Percentiles rank a stretch among this genome's conserved stretches.
Evolutionary conservation across 2,329 filamentous ascomycete species (phyloP).

Genomic region (Cladophialophora bantiana): DNA sequence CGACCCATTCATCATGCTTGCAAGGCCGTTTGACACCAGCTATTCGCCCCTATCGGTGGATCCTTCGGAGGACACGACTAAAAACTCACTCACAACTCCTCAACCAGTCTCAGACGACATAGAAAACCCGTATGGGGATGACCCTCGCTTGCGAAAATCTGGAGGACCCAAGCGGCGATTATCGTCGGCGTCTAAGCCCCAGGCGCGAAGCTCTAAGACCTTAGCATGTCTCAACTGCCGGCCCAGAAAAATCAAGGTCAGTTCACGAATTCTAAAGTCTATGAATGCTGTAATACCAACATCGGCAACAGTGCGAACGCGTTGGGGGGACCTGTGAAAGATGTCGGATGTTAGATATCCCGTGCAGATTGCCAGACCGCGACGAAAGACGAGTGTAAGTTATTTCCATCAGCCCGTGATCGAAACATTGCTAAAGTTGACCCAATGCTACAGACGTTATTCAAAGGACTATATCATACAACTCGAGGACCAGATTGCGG

Average conservation of each 20-base stretch:
- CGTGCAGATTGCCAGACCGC: conserved; percentile 18
- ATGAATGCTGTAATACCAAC: not conserved
- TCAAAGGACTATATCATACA: conserved; percentile 23
- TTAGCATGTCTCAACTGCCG: conserved; percentile 25
- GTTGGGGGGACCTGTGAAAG: conserved; percentile 18
- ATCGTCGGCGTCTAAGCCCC: conserved; percentile 1
- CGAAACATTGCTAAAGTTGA: not conserved
- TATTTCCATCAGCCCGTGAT: not conserved
- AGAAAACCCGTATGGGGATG: not conserved
- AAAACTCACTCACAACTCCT: not conserved
- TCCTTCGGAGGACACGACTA: not conserved
- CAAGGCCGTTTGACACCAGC: not conserved
- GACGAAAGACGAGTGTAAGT: conserved; percentile 21
- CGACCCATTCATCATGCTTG: not conserved
- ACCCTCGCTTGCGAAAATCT: conserved; percentile 2
- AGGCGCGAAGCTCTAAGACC: conserved; percentile 10
- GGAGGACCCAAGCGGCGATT: not conserved
- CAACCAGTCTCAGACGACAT: not conserved
- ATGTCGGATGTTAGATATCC: conserved; percentile 15
- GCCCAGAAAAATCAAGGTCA: conserved; percentile 24
- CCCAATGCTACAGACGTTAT: conserved; percentile 9
- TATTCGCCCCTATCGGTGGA: not conserved
- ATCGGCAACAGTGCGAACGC: conserved; percentile 16
- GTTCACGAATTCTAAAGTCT: not conserved
- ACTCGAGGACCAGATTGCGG: conserved; percentile 16